phyloP scores from a whole-genome alignment of 208 protist genomes.

The Tritrichomonas foetus region DNA sequence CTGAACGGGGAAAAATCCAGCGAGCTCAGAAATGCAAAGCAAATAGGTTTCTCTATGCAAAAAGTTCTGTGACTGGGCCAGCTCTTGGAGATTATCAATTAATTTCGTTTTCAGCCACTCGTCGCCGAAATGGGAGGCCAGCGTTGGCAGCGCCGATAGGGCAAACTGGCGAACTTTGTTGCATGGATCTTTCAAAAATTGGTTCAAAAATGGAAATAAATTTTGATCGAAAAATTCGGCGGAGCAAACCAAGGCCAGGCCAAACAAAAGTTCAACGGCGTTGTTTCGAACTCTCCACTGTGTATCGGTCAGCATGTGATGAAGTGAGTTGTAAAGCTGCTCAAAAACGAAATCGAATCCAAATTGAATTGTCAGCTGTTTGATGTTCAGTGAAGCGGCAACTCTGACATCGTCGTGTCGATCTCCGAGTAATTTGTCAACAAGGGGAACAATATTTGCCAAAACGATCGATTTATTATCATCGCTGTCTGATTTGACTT shows the following conservation, averaged over 20 bases:
- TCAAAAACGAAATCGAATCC: slow-evolving; percentile 36
- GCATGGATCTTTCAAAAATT: not conserved
- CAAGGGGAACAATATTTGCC: not conserved
- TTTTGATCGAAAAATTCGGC: not conserved
- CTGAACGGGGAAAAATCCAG: slow-evolving; percentile 1
- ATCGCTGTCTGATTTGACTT: not conserved
- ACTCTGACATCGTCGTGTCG: not conserved
- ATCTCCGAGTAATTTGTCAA: not conserved
- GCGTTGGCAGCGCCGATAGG: not conserved
- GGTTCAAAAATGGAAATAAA: not conserved
- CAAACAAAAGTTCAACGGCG: slow-evolving; percentile 38
- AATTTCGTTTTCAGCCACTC: slow-evolving; percentile 20
- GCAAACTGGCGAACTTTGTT: not conserved
- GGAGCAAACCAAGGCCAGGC: not conserved
- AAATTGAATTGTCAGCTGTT: not conserved
- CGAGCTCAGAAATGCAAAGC: not conserved
- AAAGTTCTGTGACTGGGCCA: slow-evolving; percentile 9
- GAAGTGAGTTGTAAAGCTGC: not conserved
- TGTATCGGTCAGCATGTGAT: not conserved
- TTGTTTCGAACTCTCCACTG: slow-evolving; percentile 15
- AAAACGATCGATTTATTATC: not conserved
- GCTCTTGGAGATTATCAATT: not conserved
- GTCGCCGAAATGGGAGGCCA: not conserved
- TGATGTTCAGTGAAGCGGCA: not conserved
- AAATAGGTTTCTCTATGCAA: slow-evolving; percentile 24